phyloP scores from a whole-genome alignment of 768 basidiomycete genomes.

The Trametes sanguinea region DNA sequence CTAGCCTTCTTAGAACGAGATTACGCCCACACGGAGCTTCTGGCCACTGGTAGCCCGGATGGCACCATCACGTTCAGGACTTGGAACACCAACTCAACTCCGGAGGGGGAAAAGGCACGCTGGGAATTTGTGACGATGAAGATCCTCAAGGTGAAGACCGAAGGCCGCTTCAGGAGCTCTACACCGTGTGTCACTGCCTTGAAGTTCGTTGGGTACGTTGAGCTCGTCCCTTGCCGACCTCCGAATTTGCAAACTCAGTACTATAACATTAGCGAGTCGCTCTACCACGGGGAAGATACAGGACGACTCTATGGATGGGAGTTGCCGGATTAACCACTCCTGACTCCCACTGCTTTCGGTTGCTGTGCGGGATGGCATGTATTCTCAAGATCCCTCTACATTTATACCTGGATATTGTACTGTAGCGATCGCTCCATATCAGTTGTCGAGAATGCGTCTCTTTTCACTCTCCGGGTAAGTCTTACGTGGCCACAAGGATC shows the following conservation, averaged over 20 bases:
- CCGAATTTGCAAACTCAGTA: neutral
- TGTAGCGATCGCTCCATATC: neutral
- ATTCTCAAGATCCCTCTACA: slow-evolving; percentile 13
- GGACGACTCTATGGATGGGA: slow-evolving; percentile 62
- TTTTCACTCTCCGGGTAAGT: no score
- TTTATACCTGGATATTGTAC: slow-evolving; percentile 11
- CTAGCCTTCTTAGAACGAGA: slow-evolving; percentile 90
- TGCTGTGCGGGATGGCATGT: slow-evolving; percentile 4
- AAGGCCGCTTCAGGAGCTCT: slow-evolving; percentile 40
- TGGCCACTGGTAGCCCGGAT: slow-evolving; percentile 80
- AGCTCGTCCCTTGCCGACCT: no score
- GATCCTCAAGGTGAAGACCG: slow-evolving; percentile 58
- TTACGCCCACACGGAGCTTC: slow-evolving; percentile 71
- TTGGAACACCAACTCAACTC: slow-evolving; percentile 79
- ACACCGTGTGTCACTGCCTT: slow-evolving; percentile 70
- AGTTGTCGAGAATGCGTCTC: no score
- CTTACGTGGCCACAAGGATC: no score
- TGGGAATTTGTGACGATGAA: slow-evolving; percentile 78
- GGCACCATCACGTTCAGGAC: slow-evolving; percentile 80
- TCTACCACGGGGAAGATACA: slow-evolving; percentile 66
- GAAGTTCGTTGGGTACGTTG: slow-evolving; percentile 73
- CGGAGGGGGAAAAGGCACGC: slow-evolving; percentile 59
- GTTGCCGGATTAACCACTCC: slow-evolving; percentile 45
- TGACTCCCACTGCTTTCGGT: slow-evolving; percentile 4
- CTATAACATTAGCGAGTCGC: slow-evolving; percentile 46